A percentile compares a stretch with the other conserved stretches of the same genome.
Evolutionary conservation across 495 filamentous ascomycete genomes (phyloP).

Genomic region (Bombardia bombarda): DNA sequence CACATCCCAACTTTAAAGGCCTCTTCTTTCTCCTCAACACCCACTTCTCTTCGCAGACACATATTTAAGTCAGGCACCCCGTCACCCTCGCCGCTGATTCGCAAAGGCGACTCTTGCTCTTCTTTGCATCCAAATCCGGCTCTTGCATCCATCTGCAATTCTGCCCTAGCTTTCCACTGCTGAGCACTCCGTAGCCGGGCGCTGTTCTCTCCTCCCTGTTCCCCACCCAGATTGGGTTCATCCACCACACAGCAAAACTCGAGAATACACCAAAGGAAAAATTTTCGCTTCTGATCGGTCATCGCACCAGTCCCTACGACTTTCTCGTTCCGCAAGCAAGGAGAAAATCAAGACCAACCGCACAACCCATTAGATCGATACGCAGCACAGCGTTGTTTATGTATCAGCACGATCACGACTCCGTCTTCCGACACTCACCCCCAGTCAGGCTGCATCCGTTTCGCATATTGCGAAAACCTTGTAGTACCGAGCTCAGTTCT

Average conservation of each 20-base stretch:
- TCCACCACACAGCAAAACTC: constrained; percentile 9
- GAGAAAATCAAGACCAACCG: constrained; percentile 19
- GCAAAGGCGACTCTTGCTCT: background rate
- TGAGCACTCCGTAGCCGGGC: background rate
- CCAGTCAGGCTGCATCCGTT: constrained; percentile 90
- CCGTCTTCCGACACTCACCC: constrained; percentile 65
- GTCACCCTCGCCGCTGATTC: background rate
- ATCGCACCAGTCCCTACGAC: background rate
- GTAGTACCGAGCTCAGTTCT: constrained; percentile 71
- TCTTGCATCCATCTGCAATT: background rate
- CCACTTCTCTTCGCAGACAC: background rate
- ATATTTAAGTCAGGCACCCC: background rate
- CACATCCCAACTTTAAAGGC: background rate
- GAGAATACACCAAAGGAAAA: constrained; percentile 8
- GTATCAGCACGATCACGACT: constrained; percentile 48
- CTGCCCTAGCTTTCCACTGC: background rate
- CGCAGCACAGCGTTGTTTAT: constrained; percentile 45
- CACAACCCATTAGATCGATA: constrained; percentile 30
- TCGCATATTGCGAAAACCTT: constrained; percentile 83
- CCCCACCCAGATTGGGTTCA: constrained; percentile 10
- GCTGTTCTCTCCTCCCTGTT: background rate
- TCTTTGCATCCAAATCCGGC: too few species aligned
- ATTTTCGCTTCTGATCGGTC: constrained; percentile 10
- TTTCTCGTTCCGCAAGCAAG: constrained; percentile 1
- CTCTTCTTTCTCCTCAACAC: background rate